A percentile compares a stretch with the other conserved stretches of the same genome.
Evolutionary conservation across 2,329 filamentous ascomycete genomes (phyloP).

Genomic region (Colletotrichum australisinense): DNA sequence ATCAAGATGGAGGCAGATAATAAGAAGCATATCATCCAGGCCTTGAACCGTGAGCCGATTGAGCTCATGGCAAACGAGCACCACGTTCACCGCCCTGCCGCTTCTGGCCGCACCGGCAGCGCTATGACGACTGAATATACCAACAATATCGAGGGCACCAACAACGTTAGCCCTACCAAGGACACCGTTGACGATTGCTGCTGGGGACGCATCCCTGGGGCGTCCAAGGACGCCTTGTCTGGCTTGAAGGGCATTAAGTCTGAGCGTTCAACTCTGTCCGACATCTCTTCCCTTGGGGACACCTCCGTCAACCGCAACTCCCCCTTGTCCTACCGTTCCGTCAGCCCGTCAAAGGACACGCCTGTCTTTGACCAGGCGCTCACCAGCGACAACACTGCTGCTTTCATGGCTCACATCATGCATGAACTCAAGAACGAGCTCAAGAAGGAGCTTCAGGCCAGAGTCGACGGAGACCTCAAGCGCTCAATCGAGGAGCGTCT

Average conservation of each 20-base stretch:
- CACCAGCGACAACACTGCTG: background rate
- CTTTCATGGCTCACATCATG: background rate
- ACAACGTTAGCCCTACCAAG: too few species aligned
- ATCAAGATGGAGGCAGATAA: background rate
- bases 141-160: too few species aligned
- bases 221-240: background rate
- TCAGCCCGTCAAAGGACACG: background rate
- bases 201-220: background rate
- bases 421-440: background rate
- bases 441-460: background rate
- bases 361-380: background rate
- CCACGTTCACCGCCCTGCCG: too few species aligned
- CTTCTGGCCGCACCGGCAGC: too few species aligned
- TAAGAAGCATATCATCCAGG: background rate
- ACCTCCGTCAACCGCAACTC: too few species aligned
- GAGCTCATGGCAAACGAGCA: background rate
- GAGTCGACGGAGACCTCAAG: background rate
- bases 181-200: too few species aligned
- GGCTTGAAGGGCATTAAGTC: background rate
- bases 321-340: background rate
- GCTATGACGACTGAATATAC: too few species aligned
- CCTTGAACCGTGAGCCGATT: background rate
- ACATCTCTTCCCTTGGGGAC: background rate
- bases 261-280: too few species aligned
- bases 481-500: background rate